These are phyloP conservation scores for Ustulina deusta DNA, from an alignment of 2,329 filamentous ascomycete species.

Conservation along the genomic window DNA sequence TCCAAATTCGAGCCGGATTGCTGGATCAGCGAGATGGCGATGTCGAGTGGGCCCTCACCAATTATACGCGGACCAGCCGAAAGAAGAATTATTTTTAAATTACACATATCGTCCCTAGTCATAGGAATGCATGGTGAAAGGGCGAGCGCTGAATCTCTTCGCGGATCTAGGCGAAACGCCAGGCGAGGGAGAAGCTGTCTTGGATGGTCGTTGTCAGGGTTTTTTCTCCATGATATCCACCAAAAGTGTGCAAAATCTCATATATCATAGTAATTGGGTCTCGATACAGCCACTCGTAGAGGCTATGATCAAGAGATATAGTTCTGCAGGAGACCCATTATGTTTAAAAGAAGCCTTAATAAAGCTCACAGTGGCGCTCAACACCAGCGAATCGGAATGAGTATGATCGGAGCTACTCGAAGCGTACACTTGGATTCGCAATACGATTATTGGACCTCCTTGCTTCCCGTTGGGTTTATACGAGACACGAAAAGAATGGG, in stretches of 20 bases:
- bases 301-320: neutral
- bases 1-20: slow-evolving; percentile 91
- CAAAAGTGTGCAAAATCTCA: slow-evolving; percentile 38
- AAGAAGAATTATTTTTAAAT: slow-evolving; percentile 94
- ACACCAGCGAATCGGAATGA: neutral
- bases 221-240: slow-evolving; percentile 32
- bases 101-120: neutral
- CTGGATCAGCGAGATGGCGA: slow-evolving; percentile 96
- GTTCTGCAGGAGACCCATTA: neutral
- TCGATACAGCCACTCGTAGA: slow-evolving; percentile 1
- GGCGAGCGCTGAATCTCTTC: slow-evolving; percentile 41
- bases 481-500: neutral
- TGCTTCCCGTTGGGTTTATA: neutral
- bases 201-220: slow-evolving; percentile 29
- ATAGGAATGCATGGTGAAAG: slow-evolving; percentile 43
- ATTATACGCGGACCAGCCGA: slow-evolving; percentile 91
- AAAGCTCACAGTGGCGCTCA: neutral
- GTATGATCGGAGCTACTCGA: neutral
- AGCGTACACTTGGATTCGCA: neutral
- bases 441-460: neutral
- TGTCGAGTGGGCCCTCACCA: slow-evolving; percentile 94
- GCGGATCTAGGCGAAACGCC: slow-evolving; percentile 43
- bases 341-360: neutral
- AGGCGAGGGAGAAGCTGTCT: slow-evolving; percentile 41
- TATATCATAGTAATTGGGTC: slow-evolving; percentile 12